A percentile compares a stretch with the other conserved stretches of the same genome.
phyloP scores from a whole-genome alignment of 192 early-diverging fungal species.

The Helicostylum pulchrum region DNA sequence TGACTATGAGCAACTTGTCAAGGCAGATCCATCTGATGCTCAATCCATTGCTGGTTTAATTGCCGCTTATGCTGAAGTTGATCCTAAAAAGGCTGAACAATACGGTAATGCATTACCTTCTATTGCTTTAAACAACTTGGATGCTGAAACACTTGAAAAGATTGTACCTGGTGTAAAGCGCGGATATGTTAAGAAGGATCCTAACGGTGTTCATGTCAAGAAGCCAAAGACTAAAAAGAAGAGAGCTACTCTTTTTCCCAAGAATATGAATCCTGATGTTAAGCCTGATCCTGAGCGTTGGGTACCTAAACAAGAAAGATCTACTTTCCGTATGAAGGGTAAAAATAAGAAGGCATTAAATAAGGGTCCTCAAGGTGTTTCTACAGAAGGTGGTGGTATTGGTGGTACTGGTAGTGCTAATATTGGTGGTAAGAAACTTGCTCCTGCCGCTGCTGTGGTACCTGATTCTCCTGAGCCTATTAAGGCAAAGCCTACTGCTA shows the following conservation, averaged over 20 bases:
- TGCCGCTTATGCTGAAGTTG: slow-evolving; percentile 59
- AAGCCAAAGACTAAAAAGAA: slow-evolving; percentile 52
- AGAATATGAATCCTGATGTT: slow-evolving; percentile 48
- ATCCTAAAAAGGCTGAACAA: slow-evolving; percentile 59
- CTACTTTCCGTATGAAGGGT: slow-evolving; percentile 49
- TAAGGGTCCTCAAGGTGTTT: slow-evolving; percentile 64
- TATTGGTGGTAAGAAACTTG: slow-evolving; percentile 45
- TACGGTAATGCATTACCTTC: slow-evolving; percentile 54
- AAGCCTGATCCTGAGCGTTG: slow-evolving; percentile 69
- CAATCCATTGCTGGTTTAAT: slow-evolving; percentile 66
- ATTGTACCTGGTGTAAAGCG: slow-evolving; percentile 53
- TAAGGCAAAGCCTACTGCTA: slow-evolving; percentile 16
- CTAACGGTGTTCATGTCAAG: slow-evolving; percentile 25
- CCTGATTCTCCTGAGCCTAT: slow-evolving; percentile 16
- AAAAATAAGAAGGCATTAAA: slow-evolving; percentile 55
- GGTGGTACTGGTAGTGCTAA: slow-evolving; percentile 72
- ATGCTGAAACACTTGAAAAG: slow-evolving; percentile 54
- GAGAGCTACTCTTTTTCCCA: slow-evolving; percentile 54
- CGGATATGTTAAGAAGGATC: slow-evolving; percentile 51
- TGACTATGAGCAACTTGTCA: slow-evolving; percentile 69
- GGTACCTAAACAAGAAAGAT: slow-evolving; percentile 65
- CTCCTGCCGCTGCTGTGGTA: slow-evolving; percentile 1
- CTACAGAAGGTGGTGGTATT: slow-evolving; percentile 63
- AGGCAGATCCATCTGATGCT: slow-evolving; percentile 59
- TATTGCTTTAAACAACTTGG: slow-evolving; percentile 40